Evolutionary conservation across 148 eudicot species (phyloP).

Genomic region (Silene latifolia): DNA sequence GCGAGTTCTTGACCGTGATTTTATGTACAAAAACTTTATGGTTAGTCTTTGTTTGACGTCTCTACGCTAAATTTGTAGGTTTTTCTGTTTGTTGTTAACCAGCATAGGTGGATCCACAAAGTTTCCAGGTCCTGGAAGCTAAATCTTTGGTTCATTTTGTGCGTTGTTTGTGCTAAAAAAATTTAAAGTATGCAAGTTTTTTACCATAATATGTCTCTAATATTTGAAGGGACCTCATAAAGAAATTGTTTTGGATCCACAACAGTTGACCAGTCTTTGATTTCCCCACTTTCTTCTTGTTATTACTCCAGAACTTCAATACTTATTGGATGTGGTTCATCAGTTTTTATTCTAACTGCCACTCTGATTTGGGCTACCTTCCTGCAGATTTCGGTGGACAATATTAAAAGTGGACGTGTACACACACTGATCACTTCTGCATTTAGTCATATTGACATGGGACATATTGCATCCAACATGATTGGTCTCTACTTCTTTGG

Average conservation of each 20-base stretch:
- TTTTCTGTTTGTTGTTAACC: neutral
- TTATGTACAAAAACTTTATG: slow-evolving; percentile 67
- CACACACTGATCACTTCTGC: slow-evolving; percentile 84
- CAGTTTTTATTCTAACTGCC: neutral
- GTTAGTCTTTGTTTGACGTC: slow-evolving; percentile 41
- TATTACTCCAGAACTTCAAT: neutral
- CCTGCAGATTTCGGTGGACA: slow-evolving; percentile 67
- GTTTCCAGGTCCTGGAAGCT: neutral
- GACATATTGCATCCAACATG: slow-evolving; percentile 71
- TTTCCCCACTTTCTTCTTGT: neutral
- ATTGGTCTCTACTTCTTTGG: slow-evolving; percentile 86
- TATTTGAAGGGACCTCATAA: neutral
- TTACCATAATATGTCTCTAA: neutral
- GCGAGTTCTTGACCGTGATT: slow-evolving; percentile 44
- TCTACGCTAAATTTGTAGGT: neutral
- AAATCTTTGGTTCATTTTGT: neutral
- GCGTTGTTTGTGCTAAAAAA: neutral
- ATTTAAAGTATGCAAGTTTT: neutral
- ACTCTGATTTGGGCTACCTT: neutral
- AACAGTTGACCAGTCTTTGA: neutral
- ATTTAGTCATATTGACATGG: slow-evolving; percentile 62
- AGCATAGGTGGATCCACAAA: neutral
- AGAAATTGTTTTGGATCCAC: neutral
- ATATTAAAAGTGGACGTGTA: slow-evolving; percentile 67
- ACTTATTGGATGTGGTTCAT: neutral